phyloP scores from a whole-genome alignment of 352 stramenopile genomes.

The Phytophthora macrochlamydospora region DNA sequence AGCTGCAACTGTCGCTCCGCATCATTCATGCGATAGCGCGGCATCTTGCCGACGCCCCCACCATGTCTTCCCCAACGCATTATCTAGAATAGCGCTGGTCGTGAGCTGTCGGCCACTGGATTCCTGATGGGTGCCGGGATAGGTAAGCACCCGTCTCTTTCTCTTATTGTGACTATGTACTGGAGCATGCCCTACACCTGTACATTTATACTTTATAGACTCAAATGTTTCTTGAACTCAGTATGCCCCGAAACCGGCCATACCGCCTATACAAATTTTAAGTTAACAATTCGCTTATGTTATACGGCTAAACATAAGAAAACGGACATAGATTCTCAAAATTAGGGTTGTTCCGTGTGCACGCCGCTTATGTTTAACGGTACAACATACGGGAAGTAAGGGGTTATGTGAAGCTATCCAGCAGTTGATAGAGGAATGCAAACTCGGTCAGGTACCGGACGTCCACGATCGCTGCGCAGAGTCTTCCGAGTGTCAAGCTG shows the following conservation, averaged over 20 bases:
- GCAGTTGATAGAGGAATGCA: no score
- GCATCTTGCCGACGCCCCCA: background rate
- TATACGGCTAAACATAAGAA: constrained; percentile 1
- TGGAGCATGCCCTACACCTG: background rate
- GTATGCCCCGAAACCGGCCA: background rate
- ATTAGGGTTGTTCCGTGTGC: background rate
- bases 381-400: constrained; percentile 18
- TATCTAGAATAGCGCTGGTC: background rate
- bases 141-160: background rate
- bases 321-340: background rate
- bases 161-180: background rate
- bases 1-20: background rate
- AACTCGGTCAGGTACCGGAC: no score
- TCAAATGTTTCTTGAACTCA: background rate
- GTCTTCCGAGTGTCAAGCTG: background rate
- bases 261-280: background rate
- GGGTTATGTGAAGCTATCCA: background rate
- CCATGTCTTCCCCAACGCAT: background rate
- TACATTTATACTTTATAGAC: background rate
- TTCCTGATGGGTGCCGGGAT: background rate
- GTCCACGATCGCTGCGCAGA: no score
- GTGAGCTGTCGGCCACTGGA: background rate
- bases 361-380: constrained; percentile 9
- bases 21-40: background rate
- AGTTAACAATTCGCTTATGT: background rate